phyloP scores from a whole-genome alignment of 495 filamentous ascomycete genomes.

The Venustampulla echinocandica region DNA sequence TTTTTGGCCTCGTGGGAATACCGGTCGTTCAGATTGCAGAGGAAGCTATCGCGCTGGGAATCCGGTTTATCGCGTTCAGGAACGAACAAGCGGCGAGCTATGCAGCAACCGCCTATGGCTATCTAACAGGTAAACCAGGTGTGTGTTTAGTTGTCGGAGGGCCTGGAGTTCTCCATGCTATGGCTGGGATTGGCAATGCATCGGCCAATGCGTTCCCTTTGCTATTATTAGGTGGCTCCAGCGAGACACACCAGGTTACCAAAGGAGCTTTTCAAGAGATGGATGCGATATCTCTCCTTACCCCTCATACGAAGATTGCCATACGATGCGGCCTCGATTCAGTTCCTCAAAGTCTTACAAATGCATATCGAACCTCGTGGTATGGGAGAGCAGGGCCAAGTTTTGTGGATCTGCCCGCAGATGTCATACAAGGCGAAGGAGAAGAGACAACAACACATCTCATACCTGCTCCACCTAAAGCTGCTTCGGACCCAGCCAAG shows the following conservation, averaged over 20 bases:
- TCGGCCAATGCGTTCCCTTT: conserved; percentile 51
- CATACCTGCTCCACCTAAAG: conserved; percentile 34
- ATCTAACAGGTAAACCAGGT: conserved; percentile 52
- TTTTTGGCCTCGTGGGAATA: conserved; percentile 60
- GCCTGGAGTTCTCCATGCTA: conserved; percentile 54
- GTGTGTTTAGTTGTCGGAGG: conserved; percentile 59
- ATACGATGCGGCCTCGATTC: conserved; percentile 42
- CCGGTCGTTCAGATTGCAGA: conserved; percentile 58
- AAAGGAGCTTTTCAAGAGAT: conserved; percentile 57
- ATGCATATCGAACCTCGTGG: conserved; percentile 47
- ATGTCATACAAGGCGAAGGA: conserved; percentile 44
- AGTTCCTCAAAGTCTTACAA: conserved; percentile 41
- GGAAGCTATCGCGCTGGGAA: conserved; percentile 51
- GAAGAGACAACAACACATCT: conserved; percentile 12
- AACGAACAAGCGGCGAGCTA: conserved; percentile 61
- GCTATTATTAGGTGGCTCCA: conserved; percentile 49
- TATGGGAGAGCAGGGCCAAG: conserved; percentile 50
- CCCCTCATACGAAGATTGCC: conserved; percentile 50
- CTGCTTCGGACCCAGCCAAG: conserved; percentile 33
- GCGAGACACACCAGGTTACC: conserved; percentile 43
- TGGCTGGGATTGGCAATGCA: conserved; percentile 53
- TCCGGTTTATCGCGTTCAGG: conserved; percentile 56
- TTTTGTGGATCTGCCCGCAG: conserved; percentile 55
- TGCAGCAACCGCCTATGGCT: conserved; percentile 56
- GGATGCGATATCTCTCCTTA: conserved; percentile 48